Evolutionary conservation across 345 rosid genomes (phyloP).

Genomic region (Balakata baccata): DNA sequence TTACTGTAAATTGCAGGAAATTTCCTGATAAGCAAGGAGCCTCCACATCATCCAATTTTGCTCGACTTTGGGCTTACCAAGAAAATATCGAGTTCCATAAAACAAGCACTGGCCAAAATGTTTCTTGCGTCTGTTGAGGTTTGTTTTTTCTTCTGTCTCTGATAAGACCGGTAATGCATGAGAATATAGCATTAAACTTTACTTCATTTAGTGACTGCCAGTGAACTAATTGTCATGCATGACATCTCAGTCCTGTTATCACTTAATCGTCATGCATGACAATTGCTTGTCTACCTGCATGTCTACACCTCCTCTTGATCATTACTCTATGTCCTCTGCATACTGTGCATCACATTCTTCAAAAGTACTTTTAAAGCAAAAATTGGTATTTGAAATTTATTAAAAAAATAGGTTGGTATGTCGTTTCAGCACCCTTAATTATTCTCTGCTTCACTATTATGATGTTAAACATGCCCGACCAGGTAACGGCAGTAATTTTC

Average conservation of each 20-base stretch:
- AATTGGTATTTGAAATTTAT: neutral
- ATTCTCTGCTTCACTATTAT: neutral
- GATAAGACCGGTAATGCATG: neutral
- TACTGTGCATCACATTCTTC: neutral
- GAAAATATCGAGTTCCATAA: conserved; percentile 64
- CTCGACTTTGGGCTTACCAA: conserved; percentile 96
- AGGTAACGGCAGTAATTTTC: neutral
- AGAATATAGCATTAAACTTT: too few species aligned
- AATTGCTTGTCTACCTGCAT: neutral
- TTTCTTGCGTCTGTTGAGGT: conserved; percentile 98
- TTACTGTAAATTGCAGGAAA: conserved; percentile 53
- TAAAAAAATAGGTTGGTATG: neutral
- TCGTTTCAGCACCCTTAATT: neutral
- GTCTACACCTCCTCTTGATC: neutral
- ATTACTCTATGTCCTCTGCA: neutral
- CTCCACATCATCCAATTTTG: conserved; percentile 82
- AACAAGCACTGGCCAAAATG: conserved; percentile 96
- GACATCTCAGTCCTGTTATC: neutral
- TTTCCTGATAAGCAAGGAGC: conserved; percentile 87
- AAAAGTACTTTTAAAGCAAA: neutral
- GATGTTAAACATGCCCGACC: neutral
- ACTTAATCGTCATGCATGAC: too few species aligned
- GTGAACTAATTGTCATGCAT: neutral
- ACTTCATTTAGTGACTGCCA: neutral
- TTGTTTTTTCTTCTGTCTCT: conserved; percentile 9